Conservation (phyloP, 441 rosid species). For the Adansonia grandidieri region DNA sequence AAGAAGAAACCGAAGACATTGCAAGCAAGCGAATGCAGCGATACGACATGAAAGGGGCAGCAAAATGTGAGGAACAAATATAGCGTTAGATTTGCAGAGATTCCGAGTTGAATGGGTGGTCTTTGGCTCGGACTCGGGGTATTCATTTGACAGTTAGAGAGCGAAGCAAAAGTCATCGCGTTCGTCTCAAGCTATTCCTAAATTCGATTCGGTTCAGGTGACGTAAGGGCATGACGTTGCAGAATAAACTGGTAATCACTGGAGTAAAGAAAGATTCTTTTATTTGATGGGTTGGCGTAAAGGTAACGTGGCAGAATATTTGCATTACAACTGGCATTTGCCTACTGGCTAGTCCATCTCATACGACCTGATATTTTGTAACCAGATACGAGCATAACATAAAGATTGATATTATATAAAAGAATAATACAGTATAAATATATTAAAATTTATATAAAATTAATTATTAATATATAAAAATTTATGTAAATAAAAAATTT, state of each 20-base stretch:
- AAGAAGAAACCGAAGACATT: slow-evolving; percentile 44
- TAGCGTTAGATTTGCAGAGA: slow-evolving; percentile 31
- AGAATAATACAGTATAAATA: too few species aligned
- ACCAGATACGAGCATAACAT: too few species aligned
- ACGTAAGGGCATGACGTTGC: too few species aligned
- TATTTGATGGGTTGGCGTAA: neutral
- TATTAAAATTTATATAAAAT: too few species aligned
- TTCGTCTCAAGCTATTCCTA: neutral
- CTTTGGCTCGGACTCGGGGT: slow-evolving; percentile 27
- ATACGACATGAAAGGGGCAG: slow-evolving; percentile 36
- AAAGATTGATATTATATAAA: too few species aligned
- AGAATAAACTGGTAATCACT: neutral
- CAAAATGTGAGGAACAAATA: slow-evolving; percentile 35
- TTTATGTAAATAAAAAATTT: too few species aligned
- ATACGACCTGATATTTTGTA: too few species aligned
- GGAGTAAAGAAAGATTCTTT: neutral
- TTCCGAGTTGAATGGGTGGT: slow-evolving; percentile 45
- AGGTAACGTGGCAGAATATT: neutral
- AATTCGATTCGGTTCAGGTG: neutral
- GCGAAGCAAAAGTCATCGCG: neutral
- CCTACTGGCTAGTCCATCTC: too few species aligned
- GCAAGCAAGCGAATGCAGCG: slow-evolving; percentile 27
- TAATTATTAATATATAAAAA: too few species aligned
- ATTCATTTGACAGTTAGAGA: neutral
- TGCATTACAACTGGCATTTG: neutral